Evolutionary conservation across 768 basidiomycete genomes (phyloP).

Genomic region (Leccinum ochraceum): DNA sequence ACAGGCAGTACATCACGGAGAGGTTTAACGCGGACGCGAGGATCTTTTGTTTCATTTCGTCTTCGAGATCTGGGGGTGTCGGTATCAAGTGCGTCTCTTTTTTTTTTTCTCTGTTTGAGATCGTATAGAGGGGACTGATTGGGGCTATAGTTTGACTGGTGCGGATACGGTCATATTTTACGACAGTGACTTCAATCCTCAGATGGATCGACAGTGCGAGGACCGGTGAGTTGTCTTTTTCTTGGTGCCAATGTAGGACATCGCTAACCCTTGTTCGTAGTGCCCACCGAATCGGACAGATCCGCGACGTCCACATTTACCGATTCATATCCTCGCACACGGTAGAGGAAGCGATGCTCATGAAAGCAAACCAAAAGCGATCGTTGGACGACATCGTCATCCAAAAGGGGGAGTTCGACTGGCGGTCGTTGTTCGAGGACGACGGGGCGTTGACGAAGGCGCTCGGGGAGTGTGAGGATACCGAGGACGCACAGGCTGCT

Average conservation of each 20-base stretch:
- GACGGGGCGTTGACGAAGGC: slow-evolving; percentile 64
- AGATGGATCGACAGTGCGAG: slow-evolving; percentile 97
- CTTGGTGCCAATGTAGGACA: background rate
- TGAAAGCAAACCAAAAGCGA: slow-evolving; percentile 97
- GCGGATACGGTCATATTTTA: slow-evolving; percentile 98
- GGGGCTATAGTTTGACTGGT: slow-evolving; percentile 60
- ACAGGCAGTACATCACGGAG: slow-evolving; percentile 89
- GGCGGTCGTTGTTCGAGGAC: slow-evolving; percentile 80
- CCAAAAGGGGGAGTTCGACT: slow-evolving; percentile 92
- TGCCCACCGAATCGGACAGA: slow-evolving; percentile 98
- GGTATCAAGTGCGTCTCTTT: slow-evolving; percentile 80
- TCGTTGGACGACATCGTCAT: slow-evolving; percentile 89
- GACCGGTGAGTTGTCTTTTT: slow-evolving; percentile 59
- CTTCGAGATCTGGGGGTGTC: slow-evolving; percentile 79
- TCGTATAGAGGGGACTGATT: slow-evolving; percentile 17
- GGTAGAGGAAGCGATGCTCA: slow-evolving; percentile 94
- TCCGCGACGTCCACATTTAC: slow-evolving; percentile 95
- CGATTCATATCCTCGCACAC: slow-evolving; percentile 89
- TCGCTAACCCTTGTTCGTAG: slow-evolving; percentile 37
- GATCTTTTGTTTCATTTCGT: slow-evolving; percentile 87
- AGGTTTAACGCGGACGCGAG: slow-evolving; percentile 77
- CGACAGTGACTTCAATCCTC: slow-evolving; percentile 96
- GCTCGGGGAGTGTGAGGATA: slow-evolving; percentile 84
- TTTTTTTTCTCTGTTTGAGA: slow-evolving; percentile 17
- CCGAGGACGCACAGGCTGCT: slow-evolving; percentile 84